Evolutionary conservation across 2,329 filamentous ascomycete species (phyloP).

Genomic region (Microsporum canis): DNA sequence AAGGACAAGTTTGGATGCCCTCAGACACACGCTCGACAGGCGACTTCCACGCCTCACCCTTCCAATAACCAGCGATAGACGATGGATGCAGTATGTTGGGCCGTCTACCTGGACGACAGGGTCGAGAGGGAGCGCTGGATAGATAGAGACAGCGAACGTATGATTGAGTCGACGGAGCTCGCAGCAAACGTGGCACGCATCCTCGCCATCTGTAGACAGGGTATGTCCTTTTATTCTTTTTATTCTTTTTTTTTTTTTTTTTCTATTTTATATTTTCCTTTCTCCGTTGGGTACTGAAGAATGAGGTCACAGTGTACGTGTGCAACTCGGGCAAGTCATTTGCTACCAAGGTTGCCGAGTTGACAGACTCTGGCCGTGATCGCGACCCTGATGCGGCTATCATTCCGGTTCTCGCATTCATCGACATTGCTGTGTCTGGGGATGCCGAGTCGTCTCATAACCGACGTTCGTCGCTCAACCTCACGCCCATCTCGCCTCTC

Average conservation of each 20-base stretch:
- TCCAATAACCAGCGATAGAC: conserved; percentile 6
- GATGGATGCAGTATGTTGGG: conserved; percentile 35
- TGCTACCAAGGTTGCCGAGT: conserved; percentile 41
- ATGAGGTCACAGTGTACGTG: conserved; percentile 37
- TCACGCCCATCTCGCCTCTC: conserved; percentile 18
- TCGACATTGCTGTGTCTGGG: conserved; percentile 40
- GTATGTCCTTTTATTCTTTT: conserved; percentile 25
- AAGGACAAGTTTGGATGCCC: background rate
- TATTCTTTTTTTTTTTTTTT: background rate
- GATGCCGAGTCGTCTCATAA: conserved; percentile 21
- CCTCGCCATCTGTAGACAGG: conserved; percentile 43
- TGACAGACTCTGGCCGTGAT: conserved; percentile 35
- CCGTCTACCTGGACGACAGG: conserved; percentile 38
- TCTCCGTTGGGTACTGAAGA: too few species aligned
- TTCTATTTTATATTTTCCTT: too few species aligned
- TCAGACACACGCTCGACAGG: background rate
- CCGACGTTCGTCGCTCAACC: conserved; percentile 11
- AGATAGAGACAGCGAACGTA: conserved; percentile 17
- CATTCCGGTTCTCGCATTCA: conserved; percentile 45
- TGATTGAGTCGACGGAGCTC: conserved; percentile 36
- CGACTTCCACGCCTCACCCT: background rate
- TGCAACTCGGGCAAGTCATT: conserved; percentile 44
- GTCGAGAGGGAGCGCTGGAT: conserved; percentile 37
- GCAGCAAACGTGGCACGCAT: conserved; percentile 40
- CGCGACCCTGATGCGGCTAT: conserved; percentile 27